Percentiles rank a stretch among this genome's conserved stretches.
Evolutionary conservation across 2,329 filamentous ascomycete genomes (phyloP).

Genomic region (Chrysoporthe cubensis): DNA sequence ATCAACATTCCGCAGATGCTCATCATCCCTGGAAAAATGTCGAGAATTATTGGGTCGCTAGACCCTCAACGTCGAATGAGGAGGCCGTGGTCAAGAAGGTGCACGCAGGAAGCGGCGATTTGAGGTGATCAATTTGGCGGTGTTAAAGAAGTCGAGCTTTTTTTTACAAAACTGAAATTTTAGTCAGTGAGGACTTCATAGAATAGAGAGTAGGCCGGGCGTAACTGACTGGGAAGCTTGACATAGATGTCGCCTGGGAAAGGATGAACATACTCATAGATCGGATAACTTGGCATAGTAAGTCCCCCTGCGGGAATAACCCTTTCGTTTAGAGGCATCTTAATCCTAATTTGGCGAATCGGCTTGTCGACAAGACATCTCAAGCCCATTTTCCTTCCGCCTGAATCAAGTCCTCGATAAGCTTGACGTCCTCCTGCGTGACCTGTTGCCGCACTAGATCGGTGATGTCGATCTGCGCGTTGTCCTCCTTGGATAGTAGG

Average conservation of each 20-base stretch:
- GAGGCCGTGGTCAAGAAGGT: background rate
- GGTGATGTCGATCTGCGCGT: slow-evolving; percentile 38
- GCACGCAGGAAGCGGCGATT: background rate
- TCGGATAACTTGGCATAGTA: background rate
- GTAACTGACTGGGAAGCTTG: background rate
- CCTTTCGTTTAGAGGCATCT: background rate
- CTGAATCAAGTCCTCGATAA: slow-evolving; percentile 54
- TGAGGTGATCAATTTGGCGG: background rate
- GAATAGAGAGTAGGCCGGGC: background rate
- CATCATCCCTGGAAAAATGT: slow-evolving; percentile 1
- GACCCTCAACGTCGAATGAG: background rate
- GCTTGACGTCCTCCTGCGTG: slow-evolving; percentile 50
- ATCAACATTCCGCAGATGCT: background rate
- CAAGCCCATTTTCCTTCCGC: slow-evolving; percentile 44
- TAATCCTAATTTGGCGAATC: background rate
- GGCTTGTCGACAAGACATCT: background rate
- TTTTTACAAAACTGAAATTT: slow-evolving; percentile 6
- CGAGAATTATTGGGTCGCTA: background rate
- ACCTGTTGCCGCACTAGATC: slow-evolving; percentile 49
- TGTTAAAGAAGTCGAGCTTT: background rate
- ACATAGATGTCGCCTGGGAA: background rate
- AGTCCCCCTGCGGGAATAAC: too few species aligned
- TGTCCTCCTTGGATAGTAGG: slow-evolving; percentile 46
- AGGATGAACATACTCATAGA: background rate
- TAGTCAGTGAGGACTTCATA: background rate